Percentiles rank a stretch among this genome's conserved stretches.
Evolutionary conservation across 192 early-diverging fungal genomes (phyloP).

Genomic region (Borealophlyctis nickersoniae): DNA sequence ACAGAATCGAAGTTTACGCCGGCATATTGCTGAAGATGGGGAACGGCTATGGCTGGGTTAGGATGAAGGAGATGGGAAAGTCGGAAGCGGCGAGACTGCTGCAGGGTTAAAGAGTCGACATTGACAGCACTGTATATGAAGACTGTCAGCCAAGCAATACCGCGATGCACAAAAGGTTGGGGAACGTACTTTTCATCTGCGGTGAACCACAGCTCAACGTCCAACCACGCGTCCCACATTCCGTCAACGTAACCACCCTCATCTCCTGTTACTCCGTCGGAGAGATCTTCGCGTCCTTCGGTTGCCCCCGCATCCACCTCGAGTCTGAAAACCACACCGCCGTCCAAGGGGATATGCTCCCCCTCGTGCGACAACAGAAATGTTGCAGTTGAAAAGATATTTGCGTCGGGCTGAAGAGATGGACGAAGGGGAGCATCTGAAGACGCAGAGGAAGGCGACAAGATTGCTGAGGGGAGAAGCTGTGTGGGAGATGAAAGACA

Average conservation of each 20-base stretch:
- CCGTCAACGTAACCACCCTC: no score
- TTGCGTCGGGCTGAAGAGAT: no score
- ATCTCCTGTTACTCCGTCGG: no score
- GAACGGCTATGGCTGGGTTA: not conserved
- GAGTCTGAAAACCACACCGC: constrained; percentile 7
- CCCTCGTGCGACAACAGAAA: not conserved
- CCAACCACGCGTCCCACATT: constrained; percentile 9
- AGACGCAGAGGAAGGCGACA: no score
- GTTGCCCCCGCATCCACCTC: constrained; percentile 5
- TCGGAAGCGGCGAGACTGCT: constrained; percentile 17
- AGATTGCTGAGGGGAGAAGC: no score
- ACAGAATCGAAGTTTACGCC: constrained; percentile 6
- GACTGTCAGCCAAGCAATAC: no score
- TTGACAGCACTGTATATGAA: not conserved
- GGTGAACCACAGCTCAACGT: constrained; percentile 21
- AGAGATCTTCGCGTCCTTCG: constrained; percentile 1
- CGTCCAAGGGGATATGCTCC: constrained; percentile 1
- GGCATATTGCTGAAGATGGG: constrained; percentile 12
- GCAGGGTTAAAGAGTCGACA: not conserved
- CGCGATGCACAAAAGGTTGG: not conserved
- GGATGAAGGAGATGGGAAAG: not conserved
- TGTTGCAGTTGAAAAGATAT: not conserved
- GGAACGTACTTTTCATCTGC: constrained; percentile 12
- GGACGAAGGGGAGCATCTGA: no score
- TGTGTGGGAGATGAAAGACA: no score